Evolutionary conservation across 148 eudicot genomes (phyloP).

Genomic region (Rhododendron ovatum): DNA sequence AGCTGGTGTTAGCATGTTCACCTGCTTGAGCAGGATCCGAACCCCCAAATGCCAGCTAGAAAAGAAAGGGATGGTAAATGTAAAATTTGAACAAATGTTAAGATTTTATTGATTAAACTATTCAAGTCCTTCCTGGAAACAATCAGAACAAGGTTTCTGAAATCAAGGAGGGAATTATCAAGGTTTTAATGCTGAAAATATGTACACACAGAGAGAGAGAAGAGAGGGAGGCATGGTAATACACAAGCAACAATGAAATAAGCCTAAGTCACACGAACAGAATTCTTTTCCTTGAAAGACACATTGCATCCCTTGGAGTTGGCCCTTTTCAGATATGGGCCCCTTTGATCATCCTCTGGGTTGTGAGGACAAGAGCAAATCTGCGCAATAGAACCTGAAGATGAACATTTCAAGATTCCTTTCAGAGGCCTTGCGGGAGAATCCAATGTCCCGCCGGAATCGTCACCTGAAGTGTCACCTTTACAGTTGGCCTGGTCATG

Average conservation of each 20-base stretch:
- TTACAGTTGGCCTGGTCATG: background rate
- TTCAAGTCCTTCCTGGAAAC: background rate
- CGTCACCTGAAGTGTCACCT: background rate
- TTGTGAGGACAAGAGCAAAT: conserved; percentile 10
- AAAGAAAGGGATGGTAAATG: background rate
- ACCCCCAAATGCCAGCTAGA: background rate
- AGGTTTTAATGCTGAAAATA: background rate
- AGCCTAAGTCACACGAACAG: background rate
- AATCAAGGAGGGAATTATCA: background rate
- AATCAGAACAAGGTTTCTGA: background rate
- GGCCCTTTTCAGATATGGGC: background rate
- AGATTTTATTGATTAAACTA: background rate
- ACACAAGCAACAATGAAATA: background rate
- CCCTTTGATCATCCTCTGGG: conserved; percentile 11
- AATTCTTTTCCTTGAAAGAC: background rate
- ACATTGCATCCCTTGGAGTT: conserved; percentile 17
- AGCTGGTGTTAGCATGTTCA: too few species aligned
- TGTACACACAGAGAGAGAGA: background rate
- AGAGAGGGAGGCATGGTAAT: background rate
- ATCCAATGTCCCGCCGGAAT: background rate
- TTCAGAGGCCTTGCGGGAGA: conserved; percentile 25
- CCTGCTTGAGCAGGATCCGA: background rate
- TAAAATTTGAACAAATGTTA: background rate
- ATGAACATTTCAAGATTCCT: conserved; percentile 38
- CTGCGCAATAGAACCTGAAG: conserved; percentile 4